phyloP scores from a whole-genome alignment of 495 filamentous ascomycete species.

The Talaromyces proteolyticus region DNA sequence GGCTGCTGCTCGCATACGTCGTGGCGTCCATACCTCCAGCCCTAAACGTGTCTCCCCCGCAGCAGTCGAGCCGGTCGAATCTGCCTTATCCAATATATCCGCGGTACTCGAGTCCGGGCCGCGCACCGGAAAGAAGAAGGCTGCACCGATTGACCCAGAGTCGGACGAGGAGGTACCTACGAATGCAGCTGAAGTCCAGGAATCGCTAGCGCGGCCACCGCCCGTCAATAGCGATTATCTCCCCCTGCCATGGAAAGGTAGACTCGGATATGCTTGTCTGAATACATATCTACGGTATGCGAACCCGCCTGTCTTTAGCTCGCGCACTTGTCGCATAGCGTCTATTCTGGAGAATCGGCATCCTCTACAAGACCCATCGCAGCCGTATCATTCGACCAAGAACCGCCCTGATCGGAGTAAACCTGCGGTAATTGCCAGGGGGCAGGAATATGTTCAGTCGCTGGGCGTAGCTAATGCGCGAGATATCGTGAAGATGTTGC shows the following conservation, averaged over 20 bases:
- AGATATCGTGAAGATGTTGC: conserved; percentile 78
- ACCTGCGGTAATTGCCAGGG: conserved; percentile 54
- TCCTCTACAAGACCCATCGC: conserved; percentile 65
- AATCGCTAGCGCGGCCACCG: conserved; percentile 56
- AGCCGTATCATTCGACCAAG: conserved; percentile 73
- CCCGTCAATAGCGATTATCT: conserved; percentile 82
- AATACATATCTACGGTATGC: conserved; percentile 88
- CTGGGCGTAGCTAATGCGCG: conserved; percentile 77
- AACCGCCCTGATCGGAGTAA: conserved; percentile 73
- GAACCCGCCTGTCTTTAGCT: conserved; percentile 84
- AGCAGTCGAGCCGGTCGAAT: conserved; percentile 4
- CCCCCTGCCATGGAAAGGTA: conserved; percentile 88
- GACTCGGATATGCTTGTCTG: conserved; percentile 87
- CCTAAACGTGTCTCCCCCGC: neutral
- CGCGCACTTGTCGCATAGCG: conserved; percentile 84
- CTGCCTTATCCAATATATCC: conserved; percentile 16
- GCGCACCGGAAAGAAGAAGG: conserved; percentile 7
- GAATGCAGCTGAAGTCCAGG: conserved; percentile 37
- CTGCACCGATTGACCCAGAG: conserved; percentile 32
- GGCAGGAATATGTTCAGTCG: conserved; percentile 67
- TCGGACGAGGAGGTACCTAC: conserved; percentile 40
- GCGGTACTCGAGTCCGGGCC: conserved; percentile 8
- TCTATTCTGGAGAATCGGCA: conserved; percentile 87
- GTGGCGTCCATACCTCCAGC: conserved; percentile 5
- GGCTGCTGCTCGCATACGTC: conserved; percentile 1